phyloP scores from a whole-genome alignment of 139 green algal species.

The Limnomonas spitsbergensis region DNA sequence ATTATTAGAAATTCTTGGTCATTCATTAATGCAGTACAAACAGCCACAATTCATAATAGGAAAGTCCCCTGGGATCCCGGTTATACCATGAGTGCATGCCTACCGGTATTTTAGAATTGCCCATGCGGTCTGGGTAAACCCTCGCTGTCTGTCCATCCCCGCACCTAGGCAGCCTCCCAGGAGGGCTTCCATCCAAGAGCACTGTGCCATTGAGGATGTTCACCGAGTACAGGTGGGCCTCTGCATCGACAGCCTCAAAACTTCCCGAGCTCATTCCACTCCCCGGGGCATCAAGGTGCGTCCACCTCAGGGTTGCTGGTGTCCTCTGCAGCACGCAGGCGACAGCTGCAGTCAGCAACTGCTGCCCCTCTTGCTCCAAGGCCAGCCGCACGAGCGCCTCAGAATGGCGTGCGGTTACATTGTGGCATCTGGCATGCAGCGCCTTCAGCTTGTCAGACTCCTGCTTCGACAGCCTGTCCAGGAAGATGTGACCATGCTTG shows the following conservation, averaged over 20 bases:
- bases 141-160: not conserved
- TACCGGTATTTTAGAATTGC: not conserved
- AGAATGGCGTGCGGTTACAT: constrained; percentile 13
- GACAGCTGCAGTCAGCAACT: constrained; percentile 1
- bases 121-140: not conserved
- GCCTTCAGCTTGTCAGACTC: not conserved
- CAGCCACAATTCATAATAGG: no score
- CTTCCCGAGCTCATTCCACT: constrained; percentile 1
- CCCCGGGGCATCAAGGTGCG: no score
- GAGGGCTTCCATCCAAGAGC: constrained; percentile 29
- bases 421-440: constrained; percentile 26
- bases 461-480: not conserved
- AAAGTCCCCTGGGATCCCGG: constrained; percentile 41
- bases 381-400: constrained; percentile 12
- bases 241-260: constrained; percentile 32
- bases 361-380: not conserved
- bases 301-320: not conserved
- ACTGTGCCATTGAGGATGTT: constrained; percentile 48
- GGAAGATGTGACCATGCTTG: constrained; percentile 36
- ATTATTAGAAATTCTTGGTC: no score
- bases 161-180: constrained; percentile 7
- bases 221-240: constrained; percentile 41
- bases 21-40: no score
- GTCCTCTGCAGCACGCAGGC: constrained; percentile 10
- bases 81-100: not conserved